Percentiles rank a stretch among this genome's conserved stretches.
These are phyloP conservation scores for Stygiomarasmius scandens DNA, from an alignment of 1,284 basidiomycete genomes.

Conservation along the genomic window DNA sequence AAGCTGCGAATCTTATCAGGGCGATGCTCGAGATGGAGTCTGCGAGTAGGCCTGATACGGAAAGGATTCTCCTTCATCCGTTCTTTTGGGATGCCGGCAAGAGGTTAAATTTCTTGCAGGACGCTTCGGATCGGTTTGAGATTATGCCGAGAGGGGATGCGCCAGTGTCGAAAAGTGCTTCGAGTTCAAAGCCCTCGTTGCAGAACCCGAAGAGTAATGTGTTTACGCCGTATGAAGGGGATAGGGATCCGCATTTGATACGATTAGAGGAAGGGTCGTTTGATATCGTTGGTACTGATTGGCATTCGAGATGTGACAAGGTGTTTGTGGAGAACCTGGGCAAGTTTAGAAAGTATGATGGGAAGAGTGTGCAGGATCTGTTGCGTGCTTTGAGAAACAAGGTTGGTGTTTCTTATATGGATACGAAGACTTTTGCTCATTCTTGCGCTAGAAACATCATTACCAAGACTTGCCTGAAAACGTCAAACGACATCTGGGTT, in stretches of 20 bases:
- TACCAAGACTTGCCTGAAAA: slow-evolving; percentile 94
- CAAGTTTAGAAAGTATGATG: slow-evolving; percentile 97
- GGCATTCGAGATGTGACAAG: slow-evolving; percentile 86
- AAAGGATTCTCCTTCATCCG: slow-evolving; percentile 86
- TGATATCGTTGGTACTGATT: slow-evolving; percentile 82
- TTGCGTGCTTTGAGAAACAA: slow-evolving; percentile 94
- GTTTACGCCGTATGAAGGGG: neutral
- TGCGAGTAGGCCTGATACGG: slow-evolving; percentile 80
- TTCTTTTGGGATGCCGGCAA: slow-evolving; percentile 95
- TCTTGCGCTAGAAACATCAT: slow-evolving; percentile 83
- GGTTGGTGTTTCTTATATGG: slow-evolving; percentile 46
- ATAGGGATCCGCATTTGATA: slow-evolving; percentile 72
- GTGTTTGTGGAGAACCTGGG: slow-evolving; percentile 92
- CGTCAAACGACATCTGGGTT: slow-evolving; percentile 84
- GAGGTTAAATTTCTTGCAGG: slow-evolving; percentile 91
- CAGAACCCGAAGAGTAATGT: neutral
- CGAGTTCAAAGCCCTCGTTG: neutral
- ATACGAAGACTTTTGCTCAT: slow-evolving; percentile 15
- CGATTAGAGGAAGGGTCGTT: slow-evolving; percentile 74
- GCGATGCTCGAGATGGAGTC: slow-evolving; percentile 80
- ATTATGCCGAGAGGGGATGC: slow-evolving; percentile 91
- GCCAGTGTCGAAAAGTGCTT: neutral
- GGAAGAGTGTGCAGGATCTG: slow-evolving; percentile 87
- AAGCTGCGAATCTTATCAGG: slow-evolving; percentile 79
- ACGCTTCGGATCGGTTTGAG: slow-evolving; percentile 96